Base-by-base conservation (phyloP, 768 basidiomycete species). In the Suillus spraguei region DNA sequence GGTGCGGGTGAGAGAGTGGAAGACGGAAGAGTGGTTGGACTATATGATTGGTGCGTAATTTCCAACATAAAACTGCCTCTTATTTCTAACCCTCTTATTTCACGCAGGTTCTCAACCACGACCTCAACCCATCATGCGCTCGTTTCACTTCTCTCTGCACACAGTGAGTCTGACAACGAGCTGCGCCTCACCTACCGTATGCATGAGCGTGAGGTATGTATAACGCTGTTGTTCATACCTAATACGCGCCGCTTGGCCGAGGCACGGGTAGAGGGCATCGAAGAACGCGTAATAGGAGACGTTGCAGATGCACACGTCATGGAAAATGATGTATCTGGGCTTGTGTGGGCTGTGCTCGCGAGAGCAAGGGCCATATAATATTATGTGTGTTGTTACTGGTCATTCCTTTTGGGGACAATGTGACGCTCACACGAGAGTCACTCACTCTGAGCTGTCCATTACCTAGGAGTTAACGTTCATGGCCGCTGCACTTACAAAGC, bases 81-180 rank as follows among this genome's bases (percentile, higher is more conserved):
- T 3, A 4, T 5, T 33, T 64, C 44, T 28, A 46, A 35, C 59
- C 33, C 9, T 33, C 28, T 59, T 11, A 28, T 11, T 28, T 28
- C 14, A 47, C 33, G 39, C 65, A 94, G 94, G 91, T 90, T 88
- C 67, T 87, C 85, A 5, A 85, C 87, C 0, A 86, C 89, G 0
- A 79, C 92, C 49, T 74, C 80, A 3, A 75, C 92, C 8, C 91
- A 95, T 64, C 85, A 83, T 28, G 81, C 83, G 0, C 75, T 92
- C 16, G 78, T 85, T 50, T 83, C 83, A 50, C 82, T 95, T 65
- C 78, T 84, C 60, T 83, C 86, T 11, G 84, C 84, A 5, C 80
- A 85, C 35, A 78, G 83, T 1, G 82, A 81, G 33, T 87, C 92
- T 1, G 91, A 92, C 63, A 92, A 94, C 74, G 91, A 94, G 71